Evolutionary conservation across 1,139 yeast genomes (phyloP).

Genomic region (Geotrichum aggregatum): DNA sequence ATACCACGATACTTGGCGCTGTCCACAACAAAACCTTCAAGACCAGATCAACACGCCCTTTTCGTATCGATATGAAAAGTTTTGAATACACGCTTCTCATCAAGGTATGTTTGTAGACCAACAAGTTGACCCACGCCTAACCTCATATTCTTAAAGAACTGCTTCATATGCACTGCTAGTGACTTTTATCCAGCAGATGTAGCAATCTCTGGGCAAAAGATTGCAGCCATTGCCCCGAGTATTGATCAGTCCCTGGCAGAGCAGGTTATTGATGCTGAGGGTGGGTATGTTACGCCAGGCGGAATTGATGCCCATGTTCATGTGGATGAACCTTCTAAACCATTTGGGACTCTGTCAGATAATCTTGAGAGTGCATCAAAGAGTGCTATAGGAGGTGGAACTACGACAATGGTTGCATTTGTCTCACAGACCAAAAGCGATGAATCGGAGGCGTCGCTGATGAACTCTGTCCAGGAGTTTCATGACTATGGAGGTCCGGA

Average conservation of each 20-base stretch:
- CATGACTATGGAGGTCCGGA: constrained; percentile 32
- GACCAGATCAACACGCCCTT: no score
- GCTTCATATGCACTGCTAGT: constrained; percentile 41
- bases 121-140: background rate
- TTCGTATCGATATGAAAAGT: no score
- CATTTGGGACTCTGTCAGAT: constrained; percentile 39
- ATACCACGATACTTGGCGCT: no score
- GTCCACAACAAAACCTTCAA: no score
- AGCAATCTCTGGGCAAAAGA: constrained; percentile 43
- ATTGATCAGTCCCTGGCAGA: constrained; percentile 31
- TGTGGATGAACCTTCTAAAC: constrained; percentile 49
- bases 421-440: constrained; percentile 43
- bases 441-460: constrained; percentile 27
- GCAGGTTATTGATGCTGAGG: constrained; percentile 45
- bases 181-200: constrained; percentile 41
- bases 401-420: constrained; percentile 46
- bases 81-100: constrained; percentile 1
- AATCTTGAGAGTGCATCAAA: constrained; percentile 58
- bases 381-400: constrained; percentile 57
- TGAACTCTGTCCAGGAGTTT: constrained; percentile 19
- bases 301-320: constrained; percentile 55
- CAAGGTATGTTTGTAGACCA: background rate
- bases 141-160: constrained; percentile 32
- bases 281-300: constrained; percentile 47
- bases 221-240: constrained; percentile 40